Conservation (phyloP, 805 yeast genomes). For the Sungouiozyma intestinalis region DNA sequence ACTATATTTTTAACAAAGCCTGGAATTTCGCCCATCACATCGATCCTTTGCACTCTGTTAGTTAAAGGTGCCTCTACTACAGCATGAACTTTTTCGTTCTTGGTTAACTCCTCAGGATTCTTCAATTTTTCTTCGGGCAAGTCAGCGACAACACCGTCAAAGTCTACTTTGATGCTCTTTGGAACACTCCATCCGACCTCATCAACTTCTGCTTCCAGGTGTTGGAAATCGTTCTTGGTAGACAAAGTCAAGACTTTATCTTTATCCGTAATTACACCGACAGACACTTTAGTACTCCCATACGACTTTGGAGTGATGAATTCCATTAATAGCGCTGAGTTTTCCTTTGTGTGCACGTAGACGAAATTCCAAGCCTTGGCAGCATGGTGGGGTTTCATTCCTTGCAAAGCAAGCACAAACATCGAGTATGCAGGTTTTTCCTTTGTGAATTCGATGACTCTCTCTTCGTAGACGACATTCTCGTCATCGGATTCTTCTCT, state of each 20-base stretch:
- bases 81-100: conserved; percentile 34
- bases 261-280: conserved; percentile 63
- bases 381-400: conserved; percentile 99
- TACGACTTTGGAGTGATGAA: conserved; percentile 90
- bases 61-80: conserved; percentile 50
- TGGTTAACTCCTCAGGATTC: conserved; percentile 9
- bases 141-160: conserved; percentile 39
- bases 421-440: conserved; percentile 38
- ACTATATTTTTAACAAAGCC: conserved; percentile 87
- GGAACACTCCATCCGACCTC: conserved; percentile 93
- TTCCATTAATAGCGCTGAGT: conserved; percentile 82
- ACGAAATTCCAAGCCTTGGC: conserved; percentile 95
- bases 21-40: conserved; percentile 96
- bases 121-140: conserved; percentile 35
- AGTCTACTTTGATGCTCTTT: conserved; percentile 47
- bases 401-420: conserved; percentile 95
- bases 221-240: conserved; percentile 52
- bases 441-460: conserved; percentile 16
- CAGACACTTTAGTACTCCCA: conserved; percentile 66
- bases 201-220: conserved; percentile 47
- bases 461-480: conserved; percentile 14
- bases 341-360: conserved; percentile 69
- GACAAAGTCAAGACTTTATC: conserved; percentile 57
- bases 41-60: conserved; percentile 75
- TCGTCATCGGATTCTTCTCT: conserved; percentile 10